These are phyloP conservation scores for bread wheat (Triticum aestivum) DNA, from an alignment of 176 grass and related monocot genomes.

Conservation along the genomic window DNA sequence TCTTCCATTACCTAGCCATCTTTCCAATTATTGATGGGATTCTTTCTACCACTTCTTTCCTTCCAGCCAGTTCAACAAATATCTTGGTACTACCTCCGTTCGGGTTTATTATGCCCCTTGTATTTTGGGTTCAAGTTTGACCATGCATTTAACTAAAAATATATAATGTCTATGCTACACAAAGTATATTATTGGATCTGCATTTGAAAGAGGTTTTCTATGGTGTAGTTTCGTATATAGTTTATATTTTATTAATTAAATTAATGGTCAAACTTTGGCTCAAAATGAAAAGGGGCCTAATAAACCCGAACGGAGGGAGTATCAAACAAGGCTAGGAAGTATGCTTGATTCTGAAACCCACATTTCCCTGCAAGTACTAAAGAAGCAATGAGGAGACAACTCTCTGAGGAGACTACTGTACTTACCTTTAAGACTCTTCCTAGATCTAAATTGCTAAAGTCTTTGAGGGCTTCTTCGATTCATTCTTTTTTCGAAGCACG, in stretches of 20 bases:
- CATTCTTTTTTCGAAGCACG: background rate
- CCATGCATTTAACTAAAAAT: too few relatives aligned
- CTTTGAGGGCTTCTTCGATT: background rate
- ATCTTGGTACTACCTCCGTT: background rate
- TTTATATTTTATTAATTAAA: too few relatives aligned
- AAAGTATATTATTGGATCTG: too few relatives aligned
- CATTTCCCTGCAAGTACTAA: background rate
- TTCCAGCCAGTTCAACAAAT: background rate
- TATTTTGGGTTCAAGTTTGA: background rate
- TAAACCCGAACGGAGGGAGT: too few relatives aligned
- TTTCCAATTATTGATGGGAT: constrained; percentile 26
- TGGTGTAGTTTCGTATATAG: too few relatives aligned
- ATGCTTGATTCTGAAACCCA: background rate
- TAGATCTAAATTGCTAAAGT: background rate
- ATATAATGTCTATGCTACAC: too few relatives aligned
- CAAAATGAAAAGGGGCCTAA: too few relatives aligned
- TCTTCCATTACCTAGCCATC: background rate
- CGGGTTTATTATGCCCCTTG: too few relatives aligned
- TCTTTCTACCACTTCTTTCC: background rate
- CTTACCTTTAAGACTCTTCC: background rate
- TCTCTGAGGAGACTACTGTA: background rate
- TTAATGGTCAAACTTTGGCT: too few relatives aligned
- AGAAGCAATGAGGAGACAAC: background rate
- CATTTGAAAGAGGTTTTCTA: too few relatives aligned
- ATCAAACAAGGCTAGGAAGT: background rate